phyloP scores from a whole-genome alignment of 2,329 filamentous ascomycete genomes.

The Grosmannia huntii region DNA sequence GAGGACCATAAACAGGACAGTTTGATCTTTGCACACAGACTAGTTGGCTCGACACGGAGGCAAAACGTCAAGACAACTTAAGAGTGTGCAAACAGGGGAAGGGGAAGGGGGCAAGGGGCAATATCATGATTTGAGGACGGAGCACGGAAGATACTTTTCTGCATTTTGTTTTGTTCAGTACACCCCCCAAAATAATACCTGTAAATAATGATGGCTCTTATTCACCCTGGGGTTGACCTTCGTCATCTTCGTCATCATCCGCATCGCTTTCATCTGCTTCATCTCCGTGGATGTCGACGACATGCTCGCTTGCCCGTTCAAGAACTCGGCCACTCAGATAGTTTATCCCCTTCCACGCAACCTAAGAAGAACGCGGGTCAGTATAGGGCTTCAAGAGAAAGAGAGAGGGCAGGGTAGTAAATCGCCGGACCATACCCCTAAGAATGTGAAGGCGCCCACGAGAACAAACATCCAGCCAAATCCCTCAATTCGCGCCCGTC shows the following conservation, averaged over 20 bases:
- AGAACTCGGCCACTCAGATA: constrained; percentile 60
- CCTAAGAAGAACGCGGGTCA: constrained; percentile 28
- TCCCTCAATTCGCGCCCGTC: constrained; percentile 64
- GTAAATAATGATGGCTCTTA: neutral
- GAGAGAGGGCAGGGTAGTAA: neutral
- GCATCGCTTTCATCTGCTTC: constrained; percentile 54
- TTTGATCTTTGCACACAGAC: constrained; percentile 85
- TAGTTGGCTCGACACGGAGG: constrained; percentile 82
- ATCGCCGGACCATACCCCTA: constrained; percentile 47
- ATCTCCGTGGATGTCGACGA: constrained; percentile 64
- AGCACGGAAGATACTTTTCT: neutral
- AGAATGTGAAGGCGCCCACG: constrained; percentile 67
- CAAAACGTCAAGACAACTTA: constrained; percentile 81
- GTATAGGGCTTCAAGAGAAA: constrained; percentile 19
- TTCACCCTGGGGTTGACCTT: constrained; percentile 15
- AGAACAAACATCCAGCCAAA: constrained; percentile 69
- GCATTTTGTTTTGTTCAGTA: neutral
- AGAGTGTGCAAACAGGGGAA: constrained; percentile 60
- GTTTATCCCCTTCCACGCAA: constrained; percentile 71
- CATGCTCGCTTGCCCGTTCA: constrained; percentile 63
- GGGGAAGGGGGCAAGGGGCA: too few relatives aligned
- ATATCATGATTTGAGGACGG: neutral
- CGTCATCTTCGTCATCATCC: constrained; percentile 42
- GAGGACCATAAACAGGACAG: constrained; percentile 17
- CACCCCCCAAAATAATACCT: neutral